Evolutionary conservation across 2,329 filamentous ascomycete genomes (phyloP), one percentile per base, ranked within the genome.

Genomic region (Xylariomycetidae sp.): DNA sequence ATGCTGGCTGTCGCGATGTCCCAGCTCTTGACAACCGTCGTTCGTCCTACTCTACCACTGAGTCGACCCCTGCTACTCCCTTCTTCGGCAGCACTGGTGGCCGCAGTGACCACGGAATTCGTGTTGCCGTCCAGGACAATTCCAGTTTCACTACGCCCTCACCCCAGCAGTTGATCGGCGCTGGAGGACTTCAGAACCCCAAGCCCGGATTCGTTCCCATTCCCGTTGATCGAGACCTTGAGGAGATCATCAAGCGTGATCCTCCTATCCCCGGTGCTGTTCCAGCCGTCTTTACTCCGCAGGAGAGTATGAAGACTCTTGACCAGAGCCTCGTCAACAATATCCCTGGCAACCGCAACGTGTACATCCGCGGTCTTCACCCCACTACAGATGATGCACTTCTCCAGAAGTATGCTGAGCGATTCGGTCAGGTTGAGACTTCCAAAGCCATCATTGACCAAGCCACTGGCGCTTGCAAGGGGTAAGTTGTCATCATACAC

Each of bases 381-480:
- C 90, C 92, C 0, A 90, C 94, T 50, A 98, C 90, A 1, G 92
- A 94, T 30, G 92, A 98, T 53, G 85, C 94, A 31, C 82, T 94
- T 56, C 70, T 98, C 13, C 76, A 85, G 50, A 72, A 73, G 27
- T 97, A 92, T 64, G 84, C 90, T 27, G 72, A 78, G 48, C 85
- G 90, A 31, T 98, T 97, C 56, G 94, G 92, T 26, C 81, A 84
- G 40, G 92, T 98, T 37, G 88, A 95, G 65, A 94, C 89, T 46
- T 96, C 88, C 54, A 98, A 98, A 72, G 92, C 94, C 11, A 98
- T 98, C 64, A 94, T 98, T 54, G 94, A 98, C 64, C 83, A 89
- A 33, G 82, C 85, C 48, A 94, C 88, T 30, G 87, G 88, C 40
- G 82, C 88, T 44, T 98, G 92, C 77, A 98, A 98, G 67, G 92